A percentile compares a stretch with the other conserved stretches of the same genome.
phyloP scores from a whole-genome alignment of 345 rosid genomes.

The Arabis alpina region DNA sequence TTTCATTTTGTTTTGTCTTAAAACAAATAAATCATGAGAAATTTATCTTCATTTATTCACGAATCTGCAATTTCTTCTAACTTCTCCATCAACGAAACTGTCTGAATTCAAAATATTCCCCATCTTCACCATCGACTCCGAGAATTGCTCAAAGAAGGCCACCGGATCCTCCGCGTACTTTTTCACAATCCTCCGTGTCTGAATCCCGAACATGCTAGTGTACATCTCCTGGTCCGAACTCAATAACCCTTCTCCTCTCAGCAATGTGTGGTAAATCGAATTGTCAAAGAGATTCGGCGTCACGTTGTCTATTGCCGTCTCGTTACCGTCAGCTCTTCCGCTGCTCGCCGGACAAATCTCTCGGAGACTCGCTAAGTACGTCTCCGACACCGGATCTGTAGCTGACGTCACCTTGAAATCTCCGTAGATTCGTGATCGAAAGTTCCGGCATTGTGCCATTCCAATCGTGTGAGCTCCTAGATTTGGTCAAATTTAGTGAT shows the following conservation, averaged over 20 bases:
- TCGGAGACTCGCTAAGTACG: constrained; percentile 49
- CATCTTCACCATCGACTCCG: constrained; percentile 87
- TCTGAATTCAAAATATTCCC: constrained; percentile 75
- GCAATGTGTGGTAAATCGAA: constrained; percentile 56
- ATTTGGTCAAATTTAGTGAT: neutral
- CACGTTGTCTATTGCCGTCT: constrained; percentile 67
- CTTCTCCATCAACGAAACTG: constrained; percentile 70
- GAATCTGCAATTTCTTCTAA: constrained; percentile 78
- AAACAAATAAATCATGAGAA: constrained; percentile 9
- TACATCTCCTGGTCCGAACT: constrained; percentile 88
- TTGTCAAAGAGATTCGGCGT: constrained; percentile 83
- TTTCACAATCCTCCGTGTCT: constrained; percentile 63
- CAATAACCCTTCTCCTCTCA: constrained; percentile 70
- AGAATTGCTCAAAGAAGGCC: constrained; percentile 81
- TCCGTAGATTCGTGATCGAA: constrained; percentile 64
- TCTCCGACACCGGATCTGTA: constrained; percentile 42
- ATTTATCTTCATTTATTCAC: constrained; percentile 60
- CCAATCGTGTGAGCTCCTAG: constrained; percentile 93
- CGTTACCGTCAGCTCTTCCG: constrained; percentile 61
- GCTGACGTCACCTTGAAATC: constrained; percentile 57
- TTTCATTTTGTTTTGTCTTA: neutral
- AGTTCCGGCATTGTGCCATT: constrained; percentile 75
- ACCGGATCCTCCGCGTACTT: constrained; percentile 61
- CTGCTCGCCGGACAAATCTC: constrained; percentile 58
- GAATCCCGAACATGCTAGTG: constrained; percentile 57